Base-by-base conservation (phyloP, 202 grass and related monocot species). In the Carex arenaria region DNA sequence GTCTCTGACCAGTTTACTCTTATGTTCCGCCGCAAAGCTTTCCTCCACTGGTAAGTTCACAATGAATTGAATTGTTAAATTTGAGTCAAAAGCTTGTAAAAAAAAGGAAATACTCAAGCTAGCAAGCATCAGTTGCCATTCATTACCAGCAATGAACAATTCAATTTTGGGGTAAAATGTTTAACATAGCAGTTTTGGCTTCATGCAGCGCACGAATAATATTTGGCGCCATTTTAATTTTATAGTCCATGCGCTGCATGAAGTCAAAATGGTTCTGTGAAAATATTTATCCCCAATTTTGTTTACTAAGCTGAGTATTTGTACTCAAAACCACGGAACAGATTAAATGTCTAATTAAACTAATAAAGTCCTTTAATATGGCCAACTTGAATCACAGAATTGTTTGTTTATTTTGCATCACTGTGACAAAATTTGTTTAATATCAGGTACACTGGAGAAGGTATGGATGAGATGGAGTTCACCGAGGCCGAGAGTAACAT, bases 401-500 rank as follows among this genome's bases (percentile, higher is more conserved):
- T 69, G 66, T 42, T 42, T 42, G 38, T 42, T 68, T 68, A 19
- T 18, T n/a, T 68, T 68, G 7, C 34, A 65, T 65, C 5, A 68
- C 34, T 68, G 17, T 38, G 32, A 42, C 67, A 52, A 26, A 57
- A 57, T 57, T 77, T 28, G 28, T 23, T 52, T 7, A 36, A 67
- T 69, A 69, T 64, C 62, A 82, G 87, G 87, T 97, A 97, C 88
- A 97, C 94, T 0, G 91, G 94, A 0, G 94, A 97, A 72, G 94
- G 94, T 22, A 97, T 97, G 94, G 94, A 97, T n/a, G 94, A 97
- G 91, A 97, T 97, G 94, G 94, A 97, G 80, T 94, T 97, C 86
- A 97, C 91, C 0, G 94, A 97, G 89, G 94, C 91, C 0, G 94
- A 97, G 80, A 97, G 94, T 89, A 97, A 97, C 94, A 97, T 97